These are phyloP conservation scores for Plantago lanceolata DNA, from an alignment of 305 asterid species.

Conservation along the genomic window DNA sequence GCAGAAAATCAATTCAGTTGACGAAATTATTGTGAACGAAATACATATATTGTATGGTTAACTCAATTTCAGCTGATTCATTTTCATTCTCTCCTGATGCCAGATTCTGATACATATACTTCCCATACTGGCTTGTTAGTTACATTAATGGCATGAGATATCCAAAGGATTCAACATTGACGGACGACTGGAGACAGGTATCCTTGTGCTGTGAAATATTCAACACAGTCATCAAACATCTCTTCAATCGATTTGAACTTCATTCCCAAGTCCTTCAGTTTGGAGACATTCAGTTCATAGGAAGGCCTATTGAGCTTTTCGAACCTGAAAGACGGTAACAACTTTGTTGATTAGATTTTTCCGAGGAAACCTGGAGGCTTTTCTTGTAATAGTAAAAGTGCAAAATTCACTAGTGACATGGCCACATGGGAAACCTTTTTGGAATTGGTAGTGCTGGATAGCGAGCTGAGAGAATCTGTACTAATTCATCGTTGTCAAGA, in stretches of 20 bases:
- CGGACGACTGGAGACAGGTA: slow-evolving; percentile 33
- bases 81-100: background rate
- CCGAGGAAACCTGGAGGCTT: background rate
- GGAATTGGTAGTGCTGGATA: slow-evolving; percentile 68
- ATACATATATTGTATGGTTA: background rate
- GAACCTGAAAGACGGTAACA: slow-evolving; percentile 44
- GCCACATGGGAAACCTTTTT: slow-evolving; percentile 33
- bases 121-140: background rate
- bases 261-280: slow-evolving; percentile 55
- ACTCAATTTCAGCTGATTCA: slow-evolving; percentile 4
- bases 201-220: slow-evolving; percentile 52
- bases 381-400: background rate
- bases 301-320: slow-evolving; percentile 46
- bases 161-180: background rate
- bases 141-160: background rate
- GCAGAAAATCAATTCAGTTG: background rate
- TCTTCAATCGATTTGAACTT: slow-evolving; percentile 65
- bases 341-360: background rate
- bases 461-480: slow-evolving; percentile 42
- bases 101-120: background rate
- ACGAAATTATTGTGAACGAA: background rate
- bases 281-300: slow-evolving; percentile 59
- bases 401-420: background rate
- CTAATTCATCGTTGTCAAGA: slow-evolving; percentile 52
- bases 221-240: slow-evolving; percentile 79